Conservation (phyloP, 352 stramenopile genomes). For the Plasmopara halstedii region DNA sequence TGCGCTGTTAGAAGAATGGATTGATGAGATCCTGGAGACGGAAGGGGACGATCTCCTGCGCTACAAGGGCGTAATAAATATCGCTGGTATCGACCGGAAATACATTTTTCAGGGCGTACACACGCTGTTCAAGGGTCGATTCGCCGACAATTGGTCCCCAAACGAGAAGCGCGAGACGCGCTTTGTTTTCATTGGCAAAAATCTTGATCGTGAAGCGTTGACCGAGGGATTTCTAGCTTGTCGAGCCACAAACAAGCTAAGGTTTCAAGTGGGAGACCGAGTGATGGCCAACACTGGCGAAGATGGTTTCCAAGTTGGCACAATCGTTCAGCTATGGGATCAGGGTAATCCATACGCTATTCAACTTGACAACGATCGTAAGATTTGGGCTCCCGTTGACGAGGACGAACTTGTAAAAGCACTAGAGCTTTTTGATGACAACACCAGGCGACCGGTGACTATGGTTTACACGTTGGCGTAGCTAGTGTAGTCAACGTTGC, state of each 20-base stretch:
- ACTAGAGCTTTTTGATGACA: conserved; percentile 5
- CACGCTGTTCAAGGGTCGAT: conserved; percentile 92
- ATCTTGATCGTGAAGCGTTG: conserved; percentile 62
- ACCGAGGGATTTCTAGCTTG: conserved; percentile 37
- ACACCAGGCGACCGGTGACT: conserved; percentile 8
- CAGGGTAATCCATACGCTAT: conserved; percentile 46
- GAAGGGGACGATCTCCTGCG: conserved; percentile 89
- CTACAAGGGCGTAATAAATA: conserved; percentile 91
- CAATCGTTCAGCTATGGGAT: conserved; percentile 39
- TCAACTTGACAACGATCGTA: conserved; percentile 24
- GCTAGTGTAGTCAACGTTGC: neutral
- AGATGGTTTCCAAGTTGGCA: conserved; percentile 29
- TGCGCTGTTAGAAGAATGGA: conserved; percentile 93
- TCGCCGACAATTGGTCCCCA: conserved; percentile 75
- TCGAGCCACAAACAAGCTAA: conserved; percentile 21
- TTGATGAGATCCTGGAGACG: conserved; percentile 88
- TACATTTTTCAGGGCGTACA: conserved; percentile 96
- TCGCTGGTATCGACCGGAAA: conserved; percentile 88
- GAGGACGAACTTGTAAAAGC: conserved; percentile 27
- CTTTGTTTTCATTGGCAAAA: conserved; percentile 94
- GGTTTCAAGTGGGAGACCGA: conserved; percentile 35
- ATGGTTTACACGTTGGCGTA: conserved; percentile 23
- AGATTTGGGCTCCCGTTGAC: conserved; percentile 41
- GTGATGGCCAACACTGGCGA: conserved; percentile 32
- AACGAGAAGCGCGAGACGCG: conserved; percentile 80